Percentiles rank a stretch among this genome's conserved stretches.
Evolutionary conservation across 2,329 filamentous ascomycete species (phyloP).

Genomic region (Ramichloridium luteum): DNA sequence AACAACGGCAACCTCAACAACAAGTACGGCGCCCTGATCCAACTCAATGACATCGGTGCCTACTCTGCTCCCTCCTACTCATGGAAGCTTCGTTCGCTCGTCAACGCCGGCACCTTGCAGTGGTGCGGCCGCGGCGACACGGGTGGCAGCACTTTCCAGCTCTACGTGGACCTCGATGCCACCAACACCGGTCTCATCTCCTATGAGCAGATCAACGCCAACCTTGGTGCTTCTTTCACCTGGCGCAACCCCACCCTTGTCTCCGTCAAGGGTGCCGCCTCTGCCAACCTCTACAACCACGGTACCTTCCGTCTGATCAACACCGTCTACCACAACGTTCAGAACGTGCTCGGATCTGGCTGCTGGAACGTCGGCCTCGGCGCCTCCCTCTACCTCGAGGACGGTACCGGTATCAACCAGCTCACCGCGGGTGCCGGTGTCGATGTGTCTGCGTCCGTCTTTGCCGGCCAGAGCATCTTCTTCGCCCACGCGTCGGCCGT

Average conservation of each 20-base stretch:
- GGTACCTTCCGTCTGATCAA: constrained; percentile 9
- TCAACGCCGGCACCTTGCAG: constrained; percentile 6
- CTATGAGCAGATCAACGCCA: constrained; percentile 6
- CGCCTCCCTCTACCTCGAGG: constrained; percentile 6
- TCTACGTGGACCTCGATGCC: neutral
- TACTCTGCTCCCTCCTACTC: constrained; percentile 2
- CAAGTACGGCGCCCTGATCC: constrained; percentile 3
- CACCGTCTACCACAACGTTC: constrained; percentile 5
- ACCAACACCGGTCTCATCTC: constrained; percentile 9
- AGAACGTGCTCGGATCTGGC: constrained; percentile 6
- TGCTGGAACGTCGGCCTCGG: constrained; percentile 8
- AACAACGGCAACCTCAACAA: constrained; percentile 9
- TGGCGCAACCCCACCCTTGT: constrained; percentile 3
- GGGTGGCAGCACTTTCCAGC: constrained; percentile 5
- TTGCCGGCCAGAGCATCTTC: constrained; percentile 6
- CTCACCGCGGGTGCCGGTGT: constrained; percentile 1
- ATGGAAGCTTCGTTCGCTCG: constrained; percentile 4
- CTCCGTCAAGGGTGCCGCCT: neutral
- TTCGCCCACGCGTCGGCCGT: constrained; percentile 7
- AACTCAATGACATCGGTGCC: constrained; percentile 6
- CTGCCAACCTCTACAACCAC: constrained; percentile 7
- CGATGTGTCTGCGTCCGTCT: too few relatives aligned
- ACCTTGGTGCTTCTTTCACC: constrained; percentile 3
- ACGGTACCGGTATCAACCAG: constrained; percentile 6
- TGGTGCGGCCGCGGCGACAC: constrained; percentile 7